A percentile compares a stretch with the other conserved stretches of the same genome.
Conservation (phyloP, 1,284 basidiomycete genomes). For the Limonomyces culmigenus region DNA sequence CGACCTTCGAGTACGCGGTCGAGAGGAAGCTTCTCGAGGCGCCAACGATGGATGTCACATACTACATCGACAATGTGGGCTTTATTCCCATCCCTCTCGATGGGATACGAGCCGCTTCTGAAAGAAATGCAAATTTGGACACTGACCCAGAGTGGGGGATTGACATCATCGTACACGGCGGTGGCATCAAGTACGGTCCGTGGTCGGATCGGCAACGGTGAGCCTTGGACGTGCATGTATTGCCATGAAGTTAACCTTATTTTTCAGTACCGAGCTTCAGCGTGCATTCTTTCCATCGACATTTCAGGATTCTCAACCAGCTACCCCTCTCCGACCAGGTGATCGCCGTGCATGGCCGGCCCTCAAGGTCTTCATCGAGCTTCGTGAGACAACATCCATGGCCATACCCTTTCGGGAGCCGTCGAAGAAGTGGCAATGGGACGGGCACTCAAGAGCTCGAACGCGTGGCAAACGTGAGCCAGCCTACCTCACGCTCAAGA, state of each 20-base stretch:
- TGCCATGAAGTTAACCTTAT: background rate
- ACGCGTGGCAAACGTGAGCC: conserved; percentile 42
- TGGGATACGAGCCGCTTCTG: no score
- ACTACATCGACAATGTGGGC: conserved; percentile 69
- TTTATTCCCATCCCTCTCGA: conserved; percentile 37
- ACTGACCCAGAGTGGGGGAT: conserved; percentile 85
- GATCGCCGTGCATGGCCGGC: conserved; percentile 70
- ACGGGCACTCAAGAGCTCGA: conserved; percentile 29
- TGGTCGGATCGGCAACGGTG: conserved; percentile 88
- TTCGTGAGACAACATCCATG: conserved; percentile 60
- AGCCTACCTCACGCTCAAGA: conserved; percentile 55
- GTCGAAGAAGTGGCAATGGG: conserved; percentile 86
- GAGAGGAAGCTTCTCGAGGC: conserved; percentile 73
- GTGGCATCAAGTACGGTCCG: conserved; percentile 71
- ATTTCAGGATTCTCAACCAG: conserved; percentile 47
- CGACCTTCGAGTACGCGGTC: conserved; percentile 66
- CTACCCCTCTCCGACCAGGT: conserved; percentile 45
- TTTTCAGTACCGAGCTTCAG: conserved; percentile 53
- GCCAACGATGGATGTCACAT: conserved; percentile 57
- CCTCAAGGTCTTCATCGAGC: conserved; percentile 63
- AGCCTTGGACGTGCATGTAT: conserved; percentile 6
- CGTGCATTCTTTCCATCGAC: conserved; percentile 67
- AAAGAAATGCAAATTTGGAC: conserved; percentile 80
- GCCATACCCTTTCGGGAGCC: conserved; percentile 78
- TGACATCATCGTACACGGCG: conserved; percentile 64